Percentiles rank a stretch among this genome's conserved stretches.
Conservation (phyloP, 768 basidiomycete species). For the Phylloporus scabripes region DNA sequence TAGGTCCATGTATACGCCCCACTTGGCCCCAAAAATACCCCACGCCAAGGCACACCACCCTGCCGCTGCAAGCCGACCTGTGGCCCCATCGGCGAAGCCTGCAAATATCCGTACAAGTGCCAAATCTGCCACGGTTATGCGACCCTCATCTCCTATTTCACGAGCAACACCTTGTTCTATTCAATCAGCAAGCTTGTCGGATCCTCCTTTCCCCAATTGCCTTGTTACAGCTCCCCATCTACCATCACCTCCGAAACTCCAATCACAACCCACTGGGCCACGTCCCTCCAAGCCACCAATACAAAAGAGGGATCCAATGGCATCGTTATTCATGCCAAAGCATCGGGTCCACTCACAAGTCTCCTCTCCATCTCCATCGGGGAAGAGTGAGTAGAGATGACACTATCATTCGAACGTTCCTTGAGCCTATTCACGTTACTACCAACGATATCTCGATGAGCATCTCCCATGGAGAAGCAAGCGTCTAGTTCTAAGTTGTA, state of each 20-base stretch:
- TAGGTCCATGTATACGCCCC: slow-evolving; percentile 51
- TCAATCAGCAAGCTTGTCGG: slow-evolving; percentile 5
- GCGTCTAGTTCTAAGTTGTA: slow-evolving; percentile 7
- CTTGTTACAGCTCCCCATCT: slow-evolving; percentile 29
- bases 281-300: slow-evolving; percentile 35
- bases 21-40: slow-evolving; percentile 49
- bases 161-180: slow-evolving; percentile 15
- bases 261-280: slow-evolving; percentile 22
- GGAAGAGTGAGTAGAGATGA: slow-evolving; percentile 20
- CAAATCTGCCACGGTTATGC: slow-evolving; percentile 42
- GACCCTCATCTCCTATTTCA: slow-evolving; percentile 21
- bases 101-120: slow-evolving; percentile 44
- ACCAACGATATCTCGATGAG: neutral
- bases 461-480: slow-evolving; percentile 6
- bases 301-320: slow-evolving; percentile 60
- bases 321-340: slow-evolving; percentile 66
- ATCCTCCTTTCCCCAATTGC: slow-evolving; percentile 10
- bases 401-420: neutral
- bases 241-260: slow-evolving; percentile 7
- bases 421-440: neutral
- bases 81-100: slow-evolving; percentile 26
- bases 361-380: slow-evolving; percentile 35
- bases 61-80: slow-evolving; percentile 31
- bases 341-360: slow-evolving; percentile 59
- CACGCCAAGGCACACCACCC: slow-evolving; percentile 39